Base-by-base conservation (phyloP, 352 stramenopile species). In the Aphanomyces astaci region DNA sequence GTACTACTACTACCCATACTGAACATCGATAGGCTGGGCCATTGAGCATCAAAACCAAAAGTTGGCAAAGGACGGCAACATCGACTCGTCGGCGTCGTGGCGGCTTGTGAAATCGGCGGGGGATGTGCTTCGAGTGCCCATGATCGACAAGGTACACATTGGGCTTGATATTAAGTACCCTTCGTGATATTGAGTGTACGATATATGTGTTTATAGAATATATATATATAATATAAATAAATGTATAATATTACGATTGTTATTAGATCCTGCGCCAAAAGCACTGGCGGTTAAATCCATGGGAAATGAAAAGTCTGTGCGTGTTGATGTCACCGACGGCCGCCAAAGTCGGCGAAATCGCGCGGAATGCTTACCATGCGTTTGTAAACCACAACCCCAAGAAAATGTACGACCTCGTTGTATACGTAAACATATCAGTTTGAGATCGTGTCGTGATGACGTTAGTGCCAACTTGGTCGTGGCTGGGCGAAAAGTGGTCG, bases 321-420 rank as follows among this genome's bases (percentile, higher is more conserved):
- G 71, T 90, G 19, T 49, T 93, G 11, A 86, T 93, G 36, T 73
- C 82, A 7, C 82, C 82, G 24, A 67, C 75, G 33, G 78, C 74
- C 4, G 24, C 22, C 13, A 48, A 52, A 36, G 88, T 89, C 28
- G 84, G 84, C 24, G 78, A 86, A 43, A 79, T 91, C 49, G 82
- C 74, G 33, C 81, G 89, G 54, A 71, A 65, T 13, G 70, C 79
- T 7, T 89, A 89, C 33, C 84, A 93, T 40, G 71, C 75, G 22
- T 93, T 93, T 75, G 80, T 91, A 39, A 93, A 93, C 62, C 83
- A 93, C 48, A 76, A 87, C 2, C 82, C 84, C 0, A 83, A 86
- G 68, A 93, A 91, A 73, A 87, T 91, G 82, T 90, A 75, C 52
- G 81, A n/a, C n/a, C n/a, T n/a, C n/a, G n/a, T n/a, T n/a, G n/a